These are phyloP conservation scores for Silene uniflora DNA, from an alignment of 148 eudicot genomes.

Conservation along the genomic window DNA sequence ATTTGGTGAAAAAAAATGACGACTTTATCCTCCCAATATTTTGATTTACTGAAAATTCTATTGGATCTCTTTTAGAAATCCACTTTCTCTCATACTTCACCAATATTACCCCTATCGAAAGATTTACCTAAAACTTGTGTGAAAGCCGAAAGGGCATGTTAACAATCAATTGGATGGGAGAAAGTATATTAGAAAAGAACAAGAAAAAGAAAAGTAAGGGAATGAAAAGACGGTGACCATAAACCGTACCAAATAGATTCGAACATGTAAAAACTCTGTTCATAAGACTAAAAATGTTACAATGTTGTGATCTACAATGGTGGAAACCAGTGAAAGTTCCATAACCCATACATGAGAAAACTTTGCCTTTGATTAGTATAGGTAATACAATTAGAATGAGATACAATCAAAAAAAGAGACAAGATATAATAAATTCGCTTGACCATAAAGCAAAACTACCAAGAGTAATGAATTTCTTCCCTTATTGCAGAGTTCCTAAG, in stretches of 20 bases:
- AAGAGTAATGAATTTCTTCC: conserved; percentile 6
- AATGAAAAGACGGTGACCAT: neutral
- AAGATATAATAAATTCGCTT: conserved; percentile 18
- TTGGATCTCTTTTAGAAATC: too few relatives aligned
- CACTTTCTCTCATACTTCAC: too few relatives aligned
- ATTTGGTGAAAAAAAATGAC: too few relatives aligned
- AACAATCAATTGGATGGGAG: neutral
- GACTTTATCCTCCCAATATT: too few relatives aligned
- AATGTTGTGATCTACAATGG: conserved; percentile 26
- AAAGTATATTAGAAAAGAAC: too few relatives aligned
- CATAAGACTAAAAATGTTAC: conserved; percentile 29
- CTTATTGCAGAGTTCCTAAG: neutral
- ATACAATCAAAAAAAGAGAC: conserved; percentile 4
- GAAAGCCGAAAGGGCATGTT: too few relatives aligned
- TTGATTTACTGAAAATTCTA: too few relatives aligned
- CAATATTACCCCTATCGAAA: too few relatives aligned
- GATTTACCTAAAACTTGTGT: too few relatives aligned
- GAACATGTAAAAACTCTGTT: conserved; percentile 18
- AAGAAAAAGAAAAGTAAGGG: neutral
- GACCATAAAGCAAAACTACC: conserved; percentile 10
- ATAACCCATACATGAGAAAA: conserved; percentile 17
- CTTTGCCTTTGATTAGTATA: conserved; percentile 22
- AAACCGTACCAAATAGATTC: neutral
- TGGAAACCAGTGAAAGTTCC: conserved; percentile 20
- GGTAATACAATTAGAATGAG: conserved; percentile 29